Base-by-base conservation (phyloP, 2,329 filamentous ascomycete genomes). In the Leptosphaerulina australis region DNA sequence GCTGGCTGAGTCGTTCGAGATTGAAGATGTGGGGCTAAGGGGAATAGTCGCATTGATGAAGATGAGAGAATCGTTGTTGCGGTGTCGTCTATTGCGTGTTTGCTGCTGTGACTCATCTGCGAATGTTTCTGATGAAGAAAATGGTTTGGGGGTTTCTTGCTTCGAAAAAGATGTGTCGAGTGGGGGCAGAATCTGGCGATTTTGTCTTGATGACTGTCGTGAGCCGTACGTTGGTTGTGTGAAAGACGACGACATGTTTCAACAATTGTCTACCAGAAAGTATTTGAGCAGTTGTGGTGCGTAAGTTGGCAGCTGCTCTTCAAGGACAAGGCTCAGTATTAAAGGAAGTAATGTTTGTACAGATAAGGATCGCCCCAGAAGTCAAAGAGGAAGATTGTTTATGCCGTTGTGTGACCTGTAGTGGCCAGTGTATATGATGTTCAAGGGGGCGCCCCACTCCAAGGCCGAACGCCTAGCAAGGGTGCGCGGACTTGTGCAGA, bases 41-140 rank as follows among this genome's bases (percentile, higher is more conserved):
- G 69, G 69, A 34, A 72, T 69, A 2, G 64, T 70, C 1, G 69
- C 69, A 31, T 70, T 67, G 49, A 57, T 60, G 60, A 72, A 72
- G 49, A 72, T 70, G 17, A 66, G 45, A 0, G 64, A 66, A 38
- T 63, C 58, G 40, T 33, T 53, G 29, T 38, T 50, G 40, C 48
- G 48, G 14, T 36, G 29, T 35, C 35, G 40, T 44, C 35, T 40
- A 24, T 18, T 12, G 1, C 18, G 34, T 35, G 28, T 37, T 12
- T 18, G 8, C 5, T 22, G 41, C 12, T 24, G 15, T 24, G 45
- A 41, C 5, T 48, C 24, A 25, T 31, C 28, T 15, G 46, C 25
- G 29, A 50, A 25, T 7, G 48, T 50, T 1, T 35, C 36, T 17
- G 48, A 45, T 14, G 48, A 50, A 9, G 48, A 50, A 3, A 35